These are phyloP conservation scores for Candida morakotiae DNA, from an alignment of 805 yeast species.

Conservation along the genomic window DNA sequence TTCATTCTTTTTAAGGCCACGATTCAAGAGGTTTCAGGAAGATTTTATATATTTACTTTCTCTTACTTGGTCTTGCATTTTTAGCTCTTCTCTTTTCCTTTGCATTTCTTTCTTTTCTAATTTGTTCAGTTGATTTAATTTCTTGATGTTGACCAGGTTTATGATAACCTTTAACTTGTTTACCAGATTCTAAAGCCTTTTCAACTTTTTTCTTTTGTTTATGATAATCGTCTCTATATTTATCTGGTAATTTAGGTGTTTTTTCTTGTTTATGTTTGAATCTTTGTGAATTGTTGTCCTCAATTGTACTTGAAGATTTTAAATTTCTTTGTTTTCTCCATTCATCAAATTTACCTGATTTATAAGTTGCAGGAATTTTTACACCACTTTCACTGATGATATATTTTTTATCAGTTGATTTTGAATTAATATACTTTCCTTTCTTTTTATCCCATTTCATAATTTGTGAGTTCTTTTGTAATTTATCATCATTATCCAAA, in stretches of 20 bases:
- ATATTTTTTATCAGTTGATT: conserved; percentile 76
- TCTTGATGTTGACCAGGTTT: conserved; percentile 50
- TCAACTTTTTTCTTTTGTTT: conserved; percentile 78
- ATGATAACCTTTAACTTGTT: conserved; percentile 63
- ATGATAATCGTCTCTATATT: conserved; percentile 79
- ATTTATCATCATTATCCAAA: conserved; percentile 70
- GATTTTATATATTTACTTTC: conserved; percentile 11
- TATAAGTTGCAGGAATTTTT: conserved; percentile 83
- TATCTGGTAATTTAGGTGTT: conserved; percentile 92
- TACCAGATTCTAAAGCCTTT: conserved; percentile 74
- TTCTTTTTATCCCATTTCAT: conserved; percentile 92
- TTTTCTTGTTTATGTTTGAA: conserved; percentile 70
- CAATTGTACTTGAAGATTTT: conserved; percentile 52
- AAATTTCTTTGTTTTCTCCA: conserved; percentile 78
- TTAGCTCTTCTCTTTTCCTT: conserved; percentile 76
- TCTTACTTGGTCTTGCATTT: conserved; percentile 69
- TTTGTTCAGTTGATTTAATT: conserved; percentile 64
- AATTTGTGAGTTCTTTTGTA: conserved; percentile 63
- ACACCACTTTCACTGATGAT: conserved; percentile 95
- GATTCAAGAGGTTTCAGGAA: too few relatives aligned
- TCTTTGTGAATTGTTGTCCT: conserved; percentile 28
- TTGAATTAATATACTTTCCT: conserved; percentile 80
- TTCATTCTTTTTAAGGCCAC: too few relatives aligned
- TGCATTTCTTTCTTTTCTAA: conserved; percentile 67
- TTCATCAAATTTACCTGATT: conserved; percentile 86